Base-by-base conservation (phyloP, 2,329 filamentous ascomycete genomes). In the Alternaria triticimaculans region DNA sequence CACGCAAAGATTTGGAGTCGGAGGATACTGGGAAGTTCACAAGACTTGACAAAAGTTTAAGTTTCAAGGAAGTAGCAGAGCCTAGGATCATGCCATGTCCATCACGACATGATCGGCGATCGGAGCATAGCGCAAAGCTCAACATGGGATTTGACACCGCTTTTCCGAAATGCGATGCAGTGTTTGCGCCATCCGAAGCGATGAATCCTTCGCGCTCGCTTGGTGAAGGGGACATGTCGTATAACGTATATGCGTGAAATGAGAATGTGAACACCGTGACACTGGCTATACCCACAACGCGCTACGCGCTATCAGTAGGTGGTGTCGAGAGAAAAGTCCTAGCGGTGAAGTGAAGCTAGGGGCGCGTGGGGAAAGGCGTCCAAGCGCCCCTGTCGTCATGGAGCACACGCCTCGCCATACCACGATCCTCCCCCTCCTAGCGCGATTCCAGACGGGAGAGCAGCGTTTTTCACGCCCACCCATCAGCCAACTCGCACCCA, bases 341-440 rank as follows among this genome's bases (percentile, higher is more conserved):
- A 66, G 65, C 71, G 70, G 62, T 73, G 65, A 60, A 66, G 48
- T 33, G 54, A 30, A 30, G 37, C 41, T 45, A 54, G 28, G 43
- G 28, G 41, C 41, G 43, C 49, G 25, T 53, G 55, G 43, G 28
- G 23, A 37, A 53, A 33, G 48, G 55, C 43, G 46, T 46, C 41
- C 48, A 51, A 51, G 60, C 49, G 15, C 33, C 60, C 56, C 56
- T 68, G 65, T 64, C 65, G 65, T 70, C 67, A 68, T 70, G 28
- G 60, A 46, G 33, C 46, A 56, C 56, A 23, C 55, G 33, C 46
- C 60, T 59, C 58, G 45, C 21, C 56, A 41, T 44, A 25, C 28
- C 45, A 50, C 45, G 33, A 54, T 59, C 37, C 28, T 33, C 53
- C 55, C 58, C 58, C 43, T 60, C 58, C 21, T 60, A 49, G 58